A percentile compares a stretch with the other conserved stretches of the same genome.
These are phyloP conservation scores for Kandelia obovata DNA, from an alignment of 345 rosid genomes.

Conservation along the genomic window DNA sequence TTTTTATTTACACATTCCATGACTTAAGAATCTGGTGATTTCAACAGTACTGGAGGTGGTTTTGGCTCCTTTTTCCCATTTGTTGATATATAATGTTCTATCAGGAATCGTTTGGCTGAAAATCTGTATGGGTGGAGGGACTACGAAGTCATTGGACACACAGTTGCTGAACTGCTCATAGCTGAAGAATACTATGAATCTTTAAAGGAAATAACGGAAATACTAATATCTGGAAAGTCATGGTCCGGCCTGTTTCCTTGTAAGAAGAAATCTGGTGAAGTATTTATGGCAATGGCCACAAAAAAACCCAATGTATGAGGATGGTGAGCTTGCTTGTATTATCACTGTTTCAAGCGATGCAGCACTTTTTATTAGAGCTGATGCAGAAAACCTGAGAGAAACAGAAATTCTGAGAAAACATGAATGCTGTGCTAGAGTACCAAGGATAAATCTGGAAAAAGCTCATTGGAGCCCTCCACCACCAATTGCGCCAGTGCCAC, in stretches of 20 bases:
- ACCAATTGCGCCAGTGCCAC: conserved; percentile 44
- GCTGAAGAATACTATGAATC: conserved; percentile 46
- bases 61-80: not conserved
- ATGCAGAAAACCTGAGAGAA: conserved; percentile 30
- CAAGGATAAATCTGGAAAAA: conserved; percentile 41
- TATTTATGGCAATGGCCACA: conserved; percentile 64
- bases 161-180: conserved; percentile 50
- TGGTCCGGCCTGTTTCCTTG: conserved; percentile 93
- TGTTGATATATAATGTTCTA: conserved; percentile 1
- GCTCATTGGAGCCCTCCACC: conserved; percentile 60
- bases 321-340: conserved; percentile 59
- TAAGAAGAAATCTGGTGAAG: conserved; percentile 62
- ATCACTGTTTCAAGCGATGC: conserved; percentile 79
- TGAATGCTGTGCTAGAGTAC: conserved; percentile 29
- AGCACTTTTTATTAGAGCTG: conserved; percentile 38
- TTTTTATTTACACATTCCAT: too few species aligned
- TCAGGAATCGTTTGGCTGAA: conserved; percentile 86
- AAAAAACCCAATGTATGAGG: conserved; percentile 61
- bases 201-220: conserved; percentile 40
- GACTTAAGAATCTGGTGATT: too few species aligned
- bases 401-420: conserved; percentile 29
- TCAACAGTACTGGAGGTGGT: too few species aligned
- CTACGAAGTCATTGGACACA: conserved; percentile 56
- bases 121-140: conserved; percentile 75
- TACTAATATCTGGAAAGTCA: conserved; percentile 46